Percentiles rank a stretch among this genome's conserved stretches.
These are phyloP conservation scores for Dictyostelium capitatum DNA, from an alignment of 78 protist genomes.

Conservation along the genomic window DNA sequence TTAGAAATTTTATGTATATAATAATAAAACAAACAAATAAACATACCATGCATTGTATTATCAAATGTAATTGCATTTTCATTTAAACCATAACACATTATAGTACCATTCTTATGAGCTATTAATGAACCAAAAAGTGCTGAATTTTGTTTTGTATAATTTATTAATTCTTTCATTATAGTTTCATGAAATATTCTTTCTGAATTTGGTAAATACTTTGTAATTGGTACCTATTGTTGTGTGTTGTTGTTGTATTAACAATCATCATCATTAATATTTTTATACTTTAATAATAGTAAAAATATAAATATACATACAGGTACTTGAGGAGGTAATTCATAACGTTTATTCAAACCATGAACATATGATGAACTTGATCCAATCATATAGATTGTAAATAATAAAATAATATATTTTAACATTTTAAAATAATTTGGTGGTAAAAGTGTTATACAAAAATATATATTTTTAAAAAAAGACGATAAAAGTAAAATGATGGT, in stretches of 20 bases:
- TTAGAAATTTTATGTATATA: no score
- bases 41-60: background rate
- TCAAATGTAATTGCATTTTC: background rate
- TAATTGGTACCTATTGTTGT: background rate
- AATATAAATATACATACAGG: background rate
- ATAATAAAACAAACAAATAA: no score
- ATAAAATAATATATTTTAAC: no score
- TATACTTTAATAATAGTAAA: no score
- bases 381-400: background rate
- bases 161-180: constrained; percentile 1
- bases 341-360: background rate
- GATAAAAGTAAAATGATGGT: no score
- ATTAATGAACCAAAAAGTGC: background rate
- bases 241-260: no score
- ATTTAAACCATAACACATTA: constrained; percentile 14
- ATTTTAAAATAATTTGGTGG: background rate
- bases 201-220: background rate
- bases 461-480: no score
- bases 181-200: constrained; percentile 20
- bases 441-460: no score
- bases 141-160: background rate
- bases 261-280: no score
- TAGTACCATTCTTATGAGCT: constrained; percentile 34
- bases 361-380: background rate
- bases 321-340: background rate